A percentile compares a stretch with the other conserved stretches of the same genome.
Evolutionary conservation across 2,329 filamentous ascomycete genomes (phyloP).

Genomic region (Penicillium sp.): DNA sequence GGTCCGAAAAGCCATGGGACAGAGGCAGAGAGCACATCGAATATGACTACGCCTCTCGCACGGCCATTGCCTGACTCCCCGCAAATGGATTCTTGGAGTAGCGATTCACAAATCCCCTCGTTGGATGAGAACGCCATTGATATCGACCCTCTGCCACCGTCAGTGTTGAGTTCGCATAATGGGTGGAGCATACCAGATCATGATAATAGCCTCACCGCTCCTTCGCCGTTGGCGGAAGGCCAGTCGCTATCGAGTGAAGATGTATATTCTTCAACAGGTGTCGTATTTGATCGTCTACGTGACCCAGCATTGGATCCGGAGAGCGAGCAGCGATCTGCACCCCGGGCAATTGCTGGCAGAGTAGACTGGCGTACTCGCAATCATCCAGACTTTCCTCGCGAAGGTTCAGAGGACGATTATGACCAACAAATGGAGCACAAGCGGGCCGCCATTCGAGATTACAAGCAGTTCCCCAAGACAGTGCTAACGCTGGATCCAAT

Average conservation of each 20-base stretch:
- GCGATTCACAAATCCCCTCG: conserved; percentile 30
- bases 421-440: conserved; percentile 44
- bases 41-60: conserved; percentile 57
- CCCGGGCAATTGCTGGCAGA: conserved; percentile 40
- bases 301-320: conserved; percentile 24
- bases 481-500: conserved; percentile 49
- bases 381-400: conserved; percentile 26
- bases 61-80: conserved; percentile 49
- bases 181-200: conserved; percentile 31
- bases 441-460: conserved; percentile 47
- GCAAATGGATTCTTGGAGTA: conserved; percentile 27
- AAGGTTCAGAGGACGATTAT: conserved; percentile 36
- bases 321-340: conserved; percentile 41
- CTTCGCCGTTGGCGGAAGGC: conserved; percentile 22
- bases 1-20: conserved; percentile 30
- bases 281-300: conserved; percentile 23
- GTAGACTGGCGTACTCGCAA: conserved; percentile 37
- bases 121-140: conserved; percentile 37
- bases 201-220: conserved; percentile 17
- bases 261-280: conserved; percentile 19
- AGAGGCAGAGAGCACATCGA: conserved; percentile 53
- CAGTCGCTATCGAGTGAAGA: conserved; percentile 29
- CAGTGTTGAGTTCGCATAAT: conserved; percentile 41
- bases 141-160: conserved; percentile 45
- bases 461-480: conserved; percentile 51